Evolutionary conservation across 495 filamentous ascomycete genomes (phyloP).

Genomic region (Penicillium macrosclerotiorum): DNA sequence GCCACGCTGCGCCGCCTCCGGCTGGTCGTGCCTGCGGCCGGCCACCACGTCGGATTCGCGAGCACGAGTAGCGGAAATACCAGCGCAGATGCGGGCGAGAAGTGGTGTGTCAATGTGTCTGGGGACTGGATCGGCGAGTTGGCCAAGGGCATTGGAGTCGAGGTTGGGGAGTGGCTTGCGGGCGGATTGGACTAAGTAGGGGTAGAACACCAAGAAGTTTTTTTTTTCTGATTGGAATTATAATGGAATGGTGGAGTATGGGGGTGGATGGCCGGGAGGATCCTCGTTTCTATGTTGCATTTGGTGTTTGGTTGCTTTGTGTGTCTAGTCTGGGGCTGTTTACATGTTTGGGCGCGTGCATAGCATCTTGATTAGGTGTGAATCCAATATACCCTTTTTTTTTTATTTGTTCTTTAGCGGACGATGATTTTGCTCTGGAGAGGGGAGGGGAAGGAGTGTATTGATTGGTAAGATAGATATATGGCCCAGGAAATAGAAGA

Average conservation of each 20-base stretch:
- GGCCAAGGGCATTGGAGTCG: slow-evolving; percentile 47
- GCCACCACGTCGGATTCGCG: slow-evolving; percentile 36
- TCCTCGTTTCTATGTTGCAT: slow-evolving; percentile 5
- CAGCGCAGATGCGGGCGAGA: slow-evolving; percentile 41
- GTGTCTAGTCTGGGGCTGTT: no score
- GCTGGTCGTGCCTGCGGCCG: slow-evolving; percentile 62
- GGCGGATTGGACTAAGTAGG: slow-evolving; percentile 40
- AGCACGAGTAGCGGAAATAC: slow-evolving; percentile 39
- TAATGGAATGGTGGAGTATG: background rate
- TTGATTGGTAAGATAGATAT: no score
- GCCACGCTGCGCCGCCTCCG: slow-evolving; percentile 78
- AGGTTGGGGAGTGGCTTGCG: slow-evolving; percentile 49
- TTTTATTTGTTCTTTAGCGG: slow-evolving; percentile 1
- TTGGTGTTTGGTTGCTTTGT: background rate
- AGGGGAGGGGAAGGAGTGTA: no score
- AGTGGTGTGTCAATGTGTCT: slow-evolving; percentile 49
- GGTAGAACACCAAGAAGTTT: no score
- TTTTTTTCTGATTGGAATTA: no score
- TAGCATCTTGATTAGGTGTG: background rate
- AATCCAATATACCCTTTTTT: slow-evolving; percentile 21
- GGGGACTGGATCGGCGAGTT: slow-evolving; percentile 49
- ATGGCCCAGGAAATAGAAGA: no score
- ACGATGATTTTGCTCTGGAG: no score
- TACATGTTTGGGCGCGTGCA: slow-evolving; percentile 1
- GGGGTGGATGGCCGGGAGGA: no score